Evolutionary conservation across 805 yeast species (phyloP), one percentile per base, ranked within the genome.

Genomic region (Candida palmyrensis): DNA sequence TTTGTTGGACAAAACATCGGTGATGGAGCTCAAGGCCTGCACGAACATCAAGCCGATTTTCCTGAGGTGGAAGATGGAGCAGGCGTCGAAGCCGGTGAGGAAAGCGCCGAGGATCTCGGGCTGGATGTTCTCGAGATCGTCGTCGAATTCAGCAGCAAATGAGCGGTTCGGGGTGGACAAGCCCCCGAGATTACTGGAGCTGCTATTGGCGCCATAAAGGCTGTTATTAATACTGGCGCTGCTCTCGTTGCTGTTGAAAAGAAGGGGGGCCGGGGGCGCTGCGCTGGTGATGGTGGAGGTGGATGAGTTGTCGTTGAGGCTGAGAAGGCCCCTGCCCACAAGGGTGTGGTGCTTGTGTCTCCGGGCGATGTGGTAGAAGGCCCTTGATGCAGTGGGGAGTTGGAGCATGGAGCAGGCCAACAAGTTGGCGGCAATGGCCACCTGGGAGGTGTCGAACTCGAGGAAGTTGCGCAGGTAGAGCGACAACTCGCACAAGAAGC

Each of bases 351-450:
- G 27, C 18, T 35, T 25, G 12, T 27, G 38, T 23, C 33, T 33
- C 18, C 30, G 37, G 16, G 53, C 35, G 16, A 58, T 38, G 12
- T 47, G 40, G 22, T 53, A 56, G 13, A 71, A 45, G 26, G 54
- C 51, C 18, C 49, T 47, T 2, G 68, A 45, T 10, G 74, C 77
- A 27, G 65, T 49, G 18, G 73, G 66, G 29, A 73, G 52, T 38
- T 69, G 69, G 26, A 75, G 50, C 65, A 75, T 71, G 12, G 76
- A 62, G 41, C 77, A 72, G 9, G 82, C 77, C 36, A 77, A 39
- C 33, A 75, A 46, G 39, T 71, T 66, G 19, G 77, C 73, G 2
- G 77, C 57, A 15, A 69, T 50, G 1, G 81, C 64, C 17, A 72
- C 62, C 15, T 72, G 49, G 1, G 78, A 67, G 1, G 73, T 46